Conservation (phyloP, 345 rosid genomes). For the Streptanthus diversifolius region DNA sequence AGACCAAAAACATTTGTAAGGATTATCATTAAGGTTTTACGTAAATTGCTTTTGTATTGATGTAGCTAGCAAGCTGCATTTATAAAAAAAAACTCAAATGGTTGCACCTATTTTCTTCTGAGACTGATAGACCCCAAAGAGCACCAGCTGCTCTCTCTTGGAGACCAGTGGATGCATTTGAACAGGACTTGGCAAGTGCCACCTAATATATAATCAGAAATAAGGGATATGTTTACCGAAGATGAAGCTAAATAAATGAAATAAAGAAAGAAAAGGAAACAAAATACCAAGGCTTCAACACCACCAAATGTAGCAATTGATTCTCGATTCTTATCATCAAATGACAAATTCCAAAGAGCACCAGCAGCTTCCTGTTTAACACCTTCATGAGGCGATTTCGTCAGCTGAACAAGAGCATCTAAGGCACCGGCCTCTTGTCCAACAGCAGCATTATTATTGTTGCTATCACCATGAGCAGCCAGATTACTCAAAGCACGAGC, state of each 20-base stretch:
- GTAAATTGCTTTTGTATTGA: not conserved
- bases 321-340: slow-evolving; percentile 71
- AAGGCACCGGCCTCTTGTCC: slow-evolving; percentile 88
- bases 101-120: slow-evolving; percentile 75
- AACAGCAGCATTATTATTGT: slow-evolving; percentile 72
- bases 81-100: slow-evolving; percentile 1
- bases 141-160: slow-evolving; percentile 98
- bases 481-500: slow-evolving; percentile 91
- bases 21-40: not conserved
- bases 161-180: slow-evolving; percentile 73
- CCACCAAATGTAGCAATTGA: slow-evolving; percentile 76
- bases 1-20: not conserved
- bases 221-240: slow-evolving; percentile 5
- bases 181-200: slow-evolving; percentile 72
- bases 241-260: not conserved
- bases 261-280: not conserved
- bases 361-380: slow-evolving; percentile 93
- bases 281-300: slow-evolving; percentile 71
- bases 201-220: slow-evolving; percentile 50
- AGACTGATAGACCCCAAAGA: slow-evolving; percentile 87
- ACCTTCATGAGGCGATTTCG: slow-evolving; percentile 75
- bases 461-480: slow-evolving; percentile 95
- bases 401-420: slow-evolving; percentile 78
- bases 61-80: not conserved
- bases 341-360: slow-evolving; percentile 76